Evolutionary conservation across 345 rosid genomes (phyloP).

Genomic region (Mallotus nudiflorus): DNA sequence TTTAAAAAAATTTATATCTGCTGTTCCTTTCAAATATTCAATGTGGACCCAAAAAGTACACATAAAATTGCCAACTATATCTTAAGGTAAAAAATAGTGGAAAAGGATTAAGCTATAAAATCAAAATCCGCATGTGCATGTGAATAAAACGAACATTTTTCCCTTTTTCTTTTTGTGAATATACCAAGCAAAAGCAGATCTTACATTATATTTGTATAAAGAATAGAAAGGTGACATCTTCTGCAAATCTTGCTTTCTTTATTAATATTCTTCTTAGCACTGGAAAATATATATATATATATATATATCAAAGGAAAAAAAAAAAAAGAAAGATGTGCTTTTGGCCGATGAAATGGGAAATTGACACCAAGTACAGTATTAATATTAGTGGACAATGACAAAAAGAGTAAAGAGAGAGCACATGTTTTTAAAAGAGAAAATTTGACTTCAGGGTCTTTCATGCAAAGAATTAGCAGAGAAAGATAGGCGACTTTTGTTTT

Average conservation of each 20-base stretch:
- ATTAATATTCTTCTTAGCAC: too few species aligned
- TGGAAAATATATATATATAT: neutral
- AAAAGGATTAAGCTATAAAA: neutral
- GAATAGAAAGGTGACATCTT: neutral
- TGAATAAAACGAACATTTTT: neutral
- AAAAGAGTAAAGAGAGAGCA: neutral
- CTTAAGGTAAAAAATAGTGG: neutral
- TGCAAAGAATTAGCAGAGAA: neutral
- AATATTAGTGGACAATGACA: neutral
- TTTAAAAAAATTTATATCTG: too few species aligned
- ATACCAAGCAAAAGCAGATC: neutral
- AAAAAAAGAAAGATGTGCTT: neutral
- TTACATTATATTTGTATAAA: neutral
- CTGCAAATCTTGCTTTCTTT: too few species aligned
- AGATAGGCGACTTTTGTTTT: neutral
- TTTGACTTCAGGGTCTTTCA: constrained; percentile 2
- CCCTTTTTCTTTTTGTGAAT: neutral
- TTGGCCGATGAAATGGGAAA: neutral
- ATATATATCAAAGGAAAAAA: too few species aligned
- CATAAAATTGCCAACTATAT: too few species aligned
- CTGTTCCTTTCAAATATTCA: too few species aligned
- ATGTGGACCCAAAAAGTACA: too few species aligned
- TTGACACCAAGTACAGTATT: neutral
- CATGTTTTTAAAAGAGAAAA: neutral
- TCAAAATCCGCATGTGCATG: too few species aligned